Percentiles rank a stretch among this genome's conserved stretches.
Conservation (phyloP, 1,284 basidiomycete genomes). For the Naganishia albida region DNA sequence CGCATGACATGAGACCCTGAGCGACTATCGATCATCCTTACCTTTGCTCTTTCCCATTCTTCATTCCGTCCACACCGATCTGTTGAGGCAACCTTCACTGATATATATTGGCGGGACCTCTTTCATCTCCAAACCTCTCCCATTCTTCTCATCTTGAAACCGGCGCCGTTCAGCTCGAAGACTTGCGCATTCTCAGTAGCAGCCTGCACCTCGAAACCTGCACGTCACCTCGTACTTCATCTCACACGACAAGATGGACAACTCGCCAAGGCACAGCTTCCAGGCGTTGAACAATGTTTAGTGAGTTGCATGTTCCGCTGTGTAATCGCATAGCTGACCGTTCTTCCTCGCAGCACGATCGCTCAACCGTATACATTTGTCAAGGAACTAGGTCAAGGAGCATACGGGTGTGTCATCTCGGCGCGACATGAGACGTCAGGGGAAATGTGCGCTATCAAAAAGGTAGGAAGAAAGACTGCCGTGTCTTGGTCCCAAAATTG, state of each 20-base stretch:
- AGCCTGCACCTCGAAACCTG: neutral
- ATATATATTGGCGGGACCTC: constrained; percentile 1
- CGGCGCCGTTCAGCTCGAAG: neutral
- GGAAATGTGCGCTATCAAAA: constrained; percentile 92
- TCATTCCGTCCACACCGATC: constrained; percentile 10
- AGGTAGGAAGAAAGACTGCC: constrained; percentile 58
- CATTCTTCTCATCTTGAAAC: neutral
- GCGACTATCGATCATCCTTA: constrained; percentile 3
- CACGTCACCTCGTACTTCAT: neutral
- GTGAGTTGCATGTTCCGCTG: constrained; percentile 38
- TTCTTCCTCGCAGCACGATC: constrained; percentile 60
- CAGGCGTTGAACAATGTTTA: constrained; percentile 53
- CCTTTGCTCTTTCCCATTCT: constrained; percentile 2
- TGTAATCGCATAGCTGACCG: constrained; percentile 6
- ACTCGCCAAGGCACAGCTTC: constrained; percentile 51
- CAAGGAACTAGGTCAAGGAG: constrained; percentile 92
- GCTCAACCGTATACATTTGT: constrained; percentile 90
- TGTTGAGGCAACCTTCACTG: neutral
- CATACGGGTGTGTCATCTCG: constrained; percentile 84
- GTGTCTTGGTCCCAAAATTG: too few species aligned
- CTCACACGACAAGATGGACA: constrained; percentile 45
- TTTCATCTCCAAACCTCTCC: neutral
- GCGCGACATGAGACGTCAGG: constrained; percentile 79
- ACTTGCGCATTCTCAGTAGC: constrained; percentile 1
- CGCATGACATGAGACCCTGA: constrained; percentile 10